Evolutionary conservation across 768 basidiomycete genomes (phyloP), one percentile per base, ranked within the genome.

Genomic region (Russula sp.): DNA sequence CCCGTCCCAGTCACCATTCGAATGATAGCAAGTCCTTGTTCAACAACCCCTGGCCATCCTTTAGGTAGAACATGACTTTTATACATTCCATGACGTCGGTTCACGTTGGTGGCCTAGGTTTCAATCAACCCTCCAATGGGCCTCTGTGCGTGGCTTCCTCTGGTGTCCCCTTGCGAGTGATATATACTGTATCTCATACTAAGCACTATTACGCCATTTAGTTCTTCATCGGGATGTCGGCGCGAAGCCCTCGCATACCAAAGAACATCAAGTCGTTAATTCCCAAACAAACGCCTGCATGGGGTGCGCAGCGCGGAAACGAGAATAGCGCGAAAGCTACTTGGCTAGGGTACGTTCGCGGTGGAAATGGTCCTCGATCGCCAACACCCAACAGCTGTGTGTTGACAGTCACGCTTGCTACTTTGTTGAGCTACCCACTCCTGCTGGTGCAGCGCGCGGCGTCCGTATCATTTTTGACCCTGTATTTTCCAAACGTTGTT

Each of bases 391-490:
- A 26, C 13, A 22, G 0, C 22, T 24, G 10, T 55, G 13, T 30
- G 28, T 51, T 26, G 49, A 34, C 44, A 73, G 72, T 13, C 79
- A 79, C 55, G 79, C 79, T 6, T 76, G 76, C 61, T 78, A 73
- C 69, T 65, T 78, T 6, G 65, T 79, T 20, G 78, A 80, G 67
- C 65, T 79, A 6, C 77, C 78, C 0, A 71, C 71, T 1, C 67
- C 69, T 10, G 57, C 63, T 22, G 74, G 74, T 50, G 77, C 77
- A 10, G 52, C 70, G 4, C 71, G 78, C 1, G 78, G 78, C 3
- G 68, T 74, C 0, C 70, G 78, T n/a, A 72, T 79, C 11, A 69
- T 79, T 9, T 77, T 78, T 54, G 78, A 79, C 61, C 78, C 75
- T 16, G 73, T 71, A 4, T 71, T 78, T 48, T 76, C 74, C 8